Evolutionary conservation across 1,284 basidiomycete genomes (phyloP).

Genomic region (Gomphus bonarii): DNA sequence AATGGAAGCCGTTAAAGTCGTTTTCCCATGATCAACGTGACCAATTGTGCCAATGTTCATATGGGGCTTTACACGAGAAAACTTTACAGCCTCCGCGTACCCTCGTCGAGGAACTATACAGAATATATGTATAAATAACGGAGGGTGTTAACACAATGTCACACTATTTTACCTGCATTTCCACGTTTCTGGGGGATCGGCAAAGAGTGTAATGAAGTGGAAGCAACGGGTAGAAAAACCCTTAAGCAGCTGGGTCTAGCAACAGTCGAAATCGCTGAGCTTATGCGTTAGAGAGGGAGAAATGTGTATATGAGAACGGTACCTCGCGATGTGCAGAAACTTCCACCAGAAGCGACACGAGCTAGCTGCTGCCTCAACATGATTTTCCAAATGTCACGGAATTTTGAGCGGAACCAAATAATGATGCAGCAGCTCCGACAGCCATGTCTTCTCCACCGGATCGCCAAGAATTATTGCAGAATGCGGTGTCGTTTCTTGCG

Average conservation of each 20-base stretch:
- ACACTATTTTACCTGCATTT: not conserved
- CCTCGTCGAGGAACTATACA: constrained; percentile 37
- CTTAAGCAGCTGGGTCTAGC: not conserved
- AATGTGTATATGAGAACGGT: constrained; percentile 13
- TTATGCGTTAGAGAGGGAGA: not conserved
- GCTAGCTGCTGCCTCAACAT: constrained; percentile 37
- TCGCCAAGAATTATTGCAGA: constrained; percentile 64
- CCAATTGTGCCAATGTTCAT: constrained; percentile 97
- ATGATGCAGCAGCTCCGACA: constrained; percentile 6
- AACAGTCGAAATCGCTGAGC: constrained; percentile 1
- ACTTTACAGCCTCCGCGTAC: constrained; percentile 73
- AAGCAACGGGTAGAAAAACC: not conserved
- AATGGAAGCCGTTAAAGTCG: constrained; percentile 96
- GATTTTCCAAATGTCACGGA: constrained; percentile 13
- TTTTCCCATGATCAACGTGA: constrained; percentile 94
- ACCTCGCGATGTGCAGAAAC: constrained; percentile 41
- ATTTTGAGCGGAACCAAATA: constrained; percentile 11
- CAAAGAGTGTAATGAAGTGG: constrained; percentile 1
- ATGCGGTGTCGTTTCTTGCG: constrained; percentile 72
- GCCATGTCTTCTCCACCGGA: constrained; percentile 38
- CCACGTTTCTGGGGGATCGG: not conserved
- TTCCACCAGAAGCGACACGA: constrained; percentile 38
- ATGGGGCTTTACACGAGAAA: constrained; percentile 83
- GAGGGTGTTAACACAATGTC: not conserved
- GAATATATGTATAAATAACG: not conserved